A percentile compares a stretch with the other conserved stretches of the same genome.
Evolutionary conservation across 306 rosid genomes (phyloP).

Genomic region (Acacia crassicarpa): DNA sequence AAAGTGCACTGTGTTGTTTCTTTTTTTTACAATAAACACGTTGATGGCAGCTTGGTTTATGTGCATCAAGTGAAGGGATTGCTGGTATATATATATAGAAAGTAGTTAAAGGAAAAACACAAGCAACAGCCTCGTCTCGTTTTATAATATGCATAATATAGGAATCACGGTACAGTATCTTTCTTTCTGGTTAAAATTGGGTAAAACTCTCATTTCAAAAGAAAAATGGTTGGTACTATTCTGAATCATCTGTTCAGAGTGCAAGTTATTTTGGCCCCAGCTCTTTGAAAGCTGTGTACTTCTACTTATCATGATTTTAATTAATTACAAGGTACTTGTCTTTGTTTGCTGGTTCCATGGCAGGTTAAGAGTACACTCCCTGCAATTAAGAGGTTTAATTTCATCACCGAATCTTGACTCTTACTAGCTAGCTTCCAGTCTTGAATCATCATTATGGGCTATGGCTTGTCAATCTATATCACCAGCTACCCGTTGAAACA

Average conservation of each 20-base stretch:
- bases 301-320: not conserved
- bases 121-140: not conserved
- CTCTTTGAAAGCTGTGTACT: not conserved
- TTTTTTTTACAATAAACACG: not conserved
- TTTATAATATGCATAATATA: not conserved
- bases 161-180: not conserved
- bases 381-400: not conserved
- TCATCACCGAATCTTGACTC: constrained; percentile 17
- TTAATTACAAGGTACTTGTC: not conserved
- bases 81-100: not conserved
- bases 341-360: not conserved
- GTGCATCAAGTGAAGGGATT: not conserved
- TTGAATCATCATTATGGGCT: constrained; percentile 20
- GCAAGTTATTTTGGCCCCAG: not conserved
- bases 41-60: not conserved
- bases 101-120: not conserved
- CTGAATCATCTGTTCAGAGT: not conserved
- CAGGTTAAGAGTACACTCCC: not conserved
- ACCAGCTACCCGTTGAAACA: constrained; percentile 16
- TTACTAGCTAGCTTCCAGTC: not conserved
- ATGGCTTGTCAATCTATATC: constrained; percentile 23
- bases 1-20: not conserved
- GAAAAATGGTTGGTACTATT: not conserved
- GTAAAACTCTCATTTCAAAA: not conserved
- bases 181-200: not conserved